These are phyloP conservation scores for Starmerella davenportii DNA, from an alignment of 805 yeast species.

Conservation along the genomic window DNA sequence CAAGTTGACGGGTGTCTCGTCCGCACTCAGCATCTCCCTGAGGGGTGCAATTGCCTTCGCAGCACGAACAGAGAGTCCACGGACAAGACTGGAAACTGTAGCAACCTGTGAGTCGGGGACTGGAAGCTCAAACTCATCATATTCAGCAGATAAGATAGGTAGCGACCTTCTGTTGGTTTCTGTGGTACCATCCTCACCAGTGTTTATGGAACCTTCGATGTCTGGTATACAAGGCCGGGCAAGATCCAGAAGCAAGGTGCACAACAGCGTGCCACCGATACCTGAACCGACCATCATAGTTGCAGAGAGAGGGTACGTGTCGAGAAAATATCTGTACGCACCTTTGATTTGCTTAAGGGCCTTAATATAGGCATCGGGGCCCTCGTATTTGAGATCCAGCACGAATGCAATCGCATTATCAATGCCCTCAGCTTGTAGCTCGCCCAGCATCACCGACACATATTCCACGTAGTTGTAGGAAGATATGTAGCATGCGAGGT, in stretches of 20 bases:
- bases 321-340: constrained; percentile 23
- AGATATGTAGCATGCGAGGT: constrained; percentile 20
- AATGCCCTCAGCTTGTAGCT: constrained; percentile 33
- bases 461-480: constrained; percentile 32
- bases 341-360: constrained; percentile 12
- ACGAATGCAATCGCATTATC: constrained; percentile 30
- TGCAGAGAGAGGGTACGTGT: constrained; percentile 19
- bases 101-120: too few species aligned
- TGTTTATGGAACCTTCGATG: too few species aligned
- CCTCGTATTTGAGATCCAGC: constrained; percentile 19
- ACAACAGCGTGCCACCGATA: constrained; percentile 30
- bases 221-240: too few species aligned
- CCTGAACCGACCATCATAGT: constrained; percentile 31
- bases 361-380: constrained; percentile 16
- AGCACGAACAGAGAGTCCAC: too few species aligned
- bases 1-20: too few species aligned
- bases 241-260: constrained; percentile 26
- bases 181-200: too few species aligned
- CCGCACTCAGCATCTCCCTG: too few species aligned
- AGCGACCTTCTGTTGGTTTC: too few species aligned
- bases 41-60: too few species aligned
- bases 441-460: constrained; percentile 26
- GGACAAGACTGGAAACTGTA: too few species aligned
- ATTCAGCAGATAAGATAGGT: too few species aligned
- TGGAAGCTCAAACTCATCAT: too few species aligned